Evolutionary conservation across 176 grass and related monocot genomes (phyloP), one percentile per base, ranked within the genome.

Genomic region (Hsuehochloa calcarea): DNA sequence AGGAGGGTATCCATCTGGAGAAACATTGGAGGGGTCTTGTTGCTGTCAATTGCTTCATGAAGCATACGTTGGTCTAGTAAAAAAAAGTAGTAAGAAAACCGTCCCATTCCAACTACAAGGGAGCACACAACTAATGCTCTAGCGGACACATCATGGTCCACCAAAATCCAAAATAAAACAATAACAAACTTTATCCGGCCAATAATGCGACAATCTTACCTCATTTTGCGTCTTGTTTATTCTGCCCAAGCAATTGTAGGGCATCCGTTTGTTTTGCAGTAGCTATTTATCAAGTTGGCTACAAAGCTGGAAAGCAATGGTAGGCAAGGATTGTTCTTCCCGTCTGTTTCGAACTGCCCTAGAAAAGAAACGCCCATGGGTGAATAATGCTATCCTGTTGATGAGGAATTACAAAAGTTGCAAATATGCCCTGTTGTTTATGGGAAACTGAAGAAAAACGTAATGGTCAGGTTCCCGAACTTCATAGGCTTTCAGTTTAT

Each of bases 201-300:
- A 67, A 54, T 52, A 38, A 46, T 56, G 47, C 29, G 35, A 46
- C n/a, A 17, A 50, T 50, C 38, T 11, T 59, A 22, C 22, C 40
- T 65, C 8, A 6, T 43, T 4, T 68, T 25, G 49, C 14, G 20
- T 39, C 16, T 15, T 62, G 27, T 79, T 62, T 85, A 26, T 80
- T n/a, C 8, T 75, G 8, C 19, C 22, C 23, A 23, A 72, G 16
- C 22, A 65, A 35, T 31, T 15, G 59, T 25, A 65, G 68, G 67
- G 52, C 74, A 26, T 10, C 55, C 67, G 29, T 61, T 85, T 65
- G 46, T 3, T 80, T 54, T 80, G 46, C 68, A 13, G 69, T 74
- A 29, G 37, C 52, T 75, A 58, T 81, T 41, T 2, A 6, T 44
- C 65, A 65, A 51, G 40, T 61, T 52, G 43, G 62, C 22, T 56